Evolutionary conservation across 257 asterid species (phyloP).

Genomic region (Cordia subcordata): DNA sequence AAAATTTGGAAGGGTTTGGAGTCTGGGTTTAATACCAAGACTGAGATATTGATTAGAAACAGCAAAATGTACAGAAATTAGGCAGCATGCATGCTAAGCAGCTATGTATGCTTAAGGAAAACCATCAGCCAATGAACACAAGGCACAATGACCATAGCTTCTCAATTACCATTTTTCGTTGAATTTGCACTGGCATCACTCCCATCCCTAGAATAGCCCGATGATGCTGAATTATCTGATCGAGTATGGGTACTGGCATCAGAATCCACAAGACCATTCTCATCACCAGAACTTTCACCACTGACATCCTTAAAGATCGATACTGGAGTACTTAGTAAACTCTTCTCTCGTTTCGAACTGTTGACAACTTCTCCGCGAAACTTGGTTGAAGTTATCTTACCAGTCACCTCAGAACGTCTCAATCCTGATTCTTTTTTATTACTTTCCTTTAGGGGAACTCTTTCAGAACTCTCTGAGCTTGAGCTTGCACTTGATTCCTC

Average conservation of each 20-base stretch:
- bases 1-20: no score
- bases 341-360: slow-evolving; percentile 32
- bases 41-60: not conserved
- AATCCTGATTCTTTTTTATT: slow-evolving; percentile 21
- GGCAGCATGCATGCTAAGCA: no score
- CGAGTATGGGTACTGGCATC: slow-evolving; percentile 37
- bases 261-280: slow-evolving; percentile 36
- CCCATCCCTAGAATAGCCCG: slow-evolving; percentile 47
- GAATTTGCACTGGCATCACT: slow-evolving; percentile 49
- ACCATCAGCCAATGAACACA: not conserved
- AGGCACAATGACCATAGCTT: not conserved
- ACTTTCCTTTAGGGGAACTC: slow-evolving; percentile 17
- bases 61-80: not conserved
- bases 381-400: slow-evolving; percentile 12
- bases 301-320: slow-evolving; percentile 40
- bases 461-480: slow-evolving; percentile 23
- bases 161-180: slow-evolving; percentile 40
- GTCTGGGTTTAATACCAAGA: no score
- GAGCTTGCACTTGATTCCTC: slow-evolving; percentile 29
- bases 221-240: slow-evolving; percentile 53
- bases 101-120: not conserved
- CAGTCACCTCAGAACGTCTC: slow-evolving; percentile 15
- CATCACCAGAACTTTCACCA: slow-evolving; percentile 54
- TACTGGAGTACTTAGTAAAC: slow-evolving; percentile 33
- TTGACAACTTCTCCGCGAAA: slow-evolving; percentile 13